These are phyloP conservation scores for Cordyceps pruinosa DNA, from an alignment of 2,329 filamentous ascomycete species.

Conservation along the genomic window DNA sequence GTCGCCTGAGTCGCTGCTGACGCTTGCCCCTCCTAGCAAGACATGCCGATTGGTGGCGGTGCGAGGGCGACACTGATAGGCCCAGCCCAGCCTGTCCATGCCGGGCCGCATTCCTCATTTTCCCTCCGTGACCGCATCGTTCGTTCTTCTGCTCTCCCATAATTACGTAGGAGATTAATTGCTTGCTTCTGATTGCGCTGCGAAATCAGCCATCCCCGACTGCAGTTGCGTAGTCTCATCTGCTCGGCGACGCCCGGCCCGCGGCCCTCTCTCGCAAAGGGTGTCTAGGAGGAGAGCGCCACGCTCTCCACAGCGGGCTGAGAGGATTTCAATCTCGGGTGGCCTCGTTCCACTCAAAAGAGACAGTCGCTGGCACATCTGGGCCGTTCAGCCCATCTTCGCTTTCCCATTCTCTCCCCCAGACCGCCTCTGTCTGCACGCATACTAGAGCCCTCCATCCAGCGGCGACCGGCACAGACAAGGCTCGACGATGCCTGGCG, in stretches of 20 bases:
- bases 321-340: background rate
- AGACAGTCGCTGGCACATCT: background rate
- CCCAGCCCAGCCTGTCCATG: background rate
- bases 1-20: no score
- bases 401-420: background rate
- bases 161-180: background rate
- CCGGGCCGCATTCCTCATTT: slow-evolving; percentile 5
- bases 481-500: slow-evolving; percentile 1
- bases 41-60: slow-evolving; percentile 6
- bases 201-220: no score
- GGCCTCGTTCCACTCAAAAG: slow-evolving; percentile 6
- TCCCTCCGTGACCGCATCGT: background rate
- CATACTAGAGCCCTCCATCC: background rate
- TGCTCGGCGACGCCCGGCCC: background rate
- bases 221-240: background rate
- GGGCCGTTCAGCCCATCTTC: background rate
- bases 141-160: background rate
- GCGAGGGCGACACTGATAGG: background rate
- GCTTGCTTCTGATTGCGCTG: no score
- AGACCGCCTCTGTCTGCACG: background rate
- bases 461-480: background rate
- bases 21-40: background rate
- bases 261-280: background rate
- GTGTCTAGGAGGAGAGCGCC: slow-evolving; percentile 8
- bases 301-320: background rate